Conservation (phyloP, 75 land plant species). For the Sequoiadendron giganteum region DNA sequence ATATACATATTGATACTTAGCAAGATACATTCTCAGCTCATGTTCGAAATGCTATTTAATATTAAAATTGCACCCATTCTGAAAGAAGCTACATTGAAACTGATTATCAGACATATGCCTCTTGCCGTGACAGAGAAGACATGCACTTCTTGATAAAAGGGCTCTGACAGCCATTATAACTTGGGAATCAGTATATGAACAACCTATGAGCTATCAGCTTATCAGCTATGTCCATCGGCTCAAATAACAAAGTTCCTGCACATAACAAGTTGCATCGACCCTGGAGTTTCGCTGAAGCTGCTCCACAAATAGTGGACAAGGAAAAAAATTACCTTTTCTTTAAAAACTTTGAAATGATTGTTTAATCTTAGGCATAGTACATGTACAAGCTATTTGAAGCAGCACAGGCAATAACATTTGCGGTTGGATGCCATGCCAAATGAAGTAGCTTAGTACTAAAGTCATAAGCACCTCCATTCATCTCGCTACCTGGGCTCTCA, state of each 20-base stretch:
- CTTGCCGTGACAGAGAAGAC: constrained; percentile 1
- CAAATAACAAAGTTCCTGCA: constrained; percentile 2
- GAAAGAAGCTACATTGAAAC: constrained; percentile 10
- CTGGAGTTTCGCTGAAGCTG: constrained; percentile 9
- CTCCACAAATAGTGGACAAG: constrained; percentile 7
- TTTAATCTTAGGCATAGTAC: constrained; percentile 81
- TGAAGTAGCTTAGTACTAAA: constrained; percentile 90
- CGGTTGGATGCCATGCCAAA: constrained; percentile 95
- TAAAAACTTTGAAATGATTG: constrained; percentile 7
- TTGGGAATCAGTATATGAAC: constrained; percentile 14
- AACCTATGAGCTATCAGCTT: constrained; percentile 6
- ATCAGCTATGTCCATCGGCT: constrained; percentile 6
- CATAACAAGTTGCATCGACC: constrained; percentile 2
- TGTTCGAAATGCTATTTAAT: constrained; percentile 7
- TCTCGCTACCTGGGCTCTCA: constrained; percentile 72
- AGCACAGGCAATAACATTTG: constrained; percentile 93
- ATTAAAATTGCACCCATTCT: constrained; percentile 11
- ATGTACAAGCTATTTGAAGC: constrained; percentile 99
- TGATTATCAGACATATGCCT: constrained; percentile 11
- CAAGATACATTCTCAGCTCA: constrained; percentile 12
- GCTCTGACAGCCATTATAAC: background rate
- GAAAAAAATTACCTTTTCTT: constrained; percentile 1
- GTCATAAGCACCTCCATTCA: constrained; percentile 82
- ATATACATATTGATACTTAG: background rate
- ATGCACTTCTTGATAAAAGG: constrained; percentile 1